These are phyloP conservation scores for Scutellaria baicalensis DNA, from an alignment of 257 asterid species.

Conservation along the genomic window DNA sequence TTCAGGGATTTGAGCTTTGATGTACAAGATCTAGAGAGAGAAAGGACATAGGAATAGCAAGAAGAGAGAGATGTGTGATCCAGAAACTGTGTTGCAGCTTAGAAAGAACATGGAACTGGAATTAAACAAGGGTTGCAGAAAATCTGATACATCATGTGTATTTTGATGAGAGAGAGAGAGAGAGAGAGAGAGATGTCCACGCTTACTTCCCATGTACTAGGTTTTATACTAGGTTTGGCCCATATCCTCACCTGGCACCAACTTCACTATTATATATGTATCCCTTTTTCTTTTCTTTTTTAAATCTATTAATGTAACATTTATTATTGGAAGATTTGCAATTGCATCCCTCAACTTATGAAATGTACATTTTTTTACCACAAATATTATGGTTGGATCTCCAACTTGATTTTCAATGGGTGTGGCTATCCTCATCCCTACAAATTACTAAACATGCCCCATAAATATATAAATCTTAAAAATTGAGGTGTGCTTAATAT, in stretches of 20 bases:
- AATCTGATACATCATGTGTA: background rate
- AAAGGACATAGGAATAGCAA: no score
- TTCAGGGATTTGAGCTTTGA: background rate
- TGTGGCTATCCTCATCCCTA: no score
- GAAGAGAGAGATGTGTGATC: background rate
- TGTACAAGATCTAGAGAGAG: background rate
- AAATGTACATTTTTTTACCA: no score
- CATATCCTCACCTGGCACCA: background rate
- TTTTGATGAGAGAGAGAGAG: background rate
- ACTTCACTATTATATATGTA: background rate
- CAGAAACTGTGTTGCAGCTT: background rate
- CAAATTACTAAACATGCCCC: no score
- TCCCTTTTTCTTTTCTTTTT: background rate
- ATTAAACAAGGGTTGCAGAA: background rate
- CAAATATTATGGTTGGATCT: no score
- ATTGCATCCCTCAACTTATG: no score
- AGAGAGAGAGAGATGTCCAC: background rate
- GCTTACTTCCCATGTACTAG: slow-evolving; percentile 13
- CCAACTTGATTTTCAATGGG: no score
- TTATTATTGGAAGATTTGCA: no score
- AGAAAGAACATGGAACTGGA: background rate
- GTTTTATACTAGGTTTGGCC: slow-evolving; percentile 29
- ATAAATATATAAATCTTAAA: no score
- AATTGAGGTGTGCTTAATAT: no score
- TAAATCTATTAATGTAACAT: background rate